phyloP scores from a whole-genome alignment of 139 green algal species.

The Chlamydomonas sp. region DNA sequence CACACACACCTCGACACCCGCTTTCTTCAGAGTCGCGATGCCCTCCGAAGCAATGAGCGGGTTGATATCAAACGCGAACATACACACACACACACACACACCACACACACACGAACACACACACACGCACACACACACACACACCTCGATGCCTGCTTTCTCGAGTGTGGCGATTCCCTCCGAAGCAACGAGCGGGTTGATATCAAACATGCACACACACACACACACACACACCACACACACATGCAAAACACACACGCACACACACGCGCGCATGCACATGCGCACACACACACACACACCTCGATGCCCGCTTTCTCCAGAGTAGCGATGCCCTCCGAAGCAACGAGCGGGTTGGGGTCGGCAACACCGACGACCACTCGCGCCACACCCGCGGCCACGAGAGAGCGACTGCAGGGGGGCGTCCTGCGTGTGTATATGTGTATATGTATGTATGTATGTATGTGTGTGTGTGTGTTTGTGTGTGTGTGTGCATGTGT shows the following conservation, averaged over 20 bases:
- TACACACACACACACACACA: not conserved
- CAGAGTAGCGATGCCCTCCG: constrained; percentile 59
- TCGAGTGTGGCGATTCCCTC: no score
- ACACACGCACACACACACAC: not conserved
- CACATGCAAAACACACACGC: constrained; percentile 83
- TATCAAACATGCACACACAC: not conserved
- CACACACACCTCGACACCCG: constrained; percentile 48
- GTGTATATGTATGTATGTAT: no score
- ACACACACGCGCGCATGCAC: no score
- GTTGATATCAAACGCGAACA: constrained; percentile 60
- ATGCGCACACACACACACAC: not conserved
- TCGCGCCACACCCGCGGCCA: constrained; percentile 71
- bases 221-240: not conserved
- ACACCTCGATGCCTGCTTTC: no score
- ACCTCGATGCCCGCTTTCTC: constrained; percentile 54
- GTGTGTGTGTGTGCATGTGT: no score
- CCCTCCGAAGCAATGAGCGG: constrained; percentile 75
- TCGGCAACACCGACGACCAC: constrained; percentile 83
- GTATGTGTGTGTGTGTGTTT: no score
- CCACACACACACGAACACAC: not conserved
- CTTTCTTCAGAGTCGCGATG: constrained; percentile 52
- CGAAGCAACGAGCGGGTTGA: no score
- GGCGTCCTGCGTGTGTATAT: constrained; percentile 73
- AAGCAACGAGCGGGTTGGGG: constrained; percentile 85
- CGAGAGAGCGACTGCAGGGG: constrained; percentile 83